phyloP scores from a whole-genome alignment of 1,139 yeast genomes.

The Trichomonascaceae sp. region DNA sequence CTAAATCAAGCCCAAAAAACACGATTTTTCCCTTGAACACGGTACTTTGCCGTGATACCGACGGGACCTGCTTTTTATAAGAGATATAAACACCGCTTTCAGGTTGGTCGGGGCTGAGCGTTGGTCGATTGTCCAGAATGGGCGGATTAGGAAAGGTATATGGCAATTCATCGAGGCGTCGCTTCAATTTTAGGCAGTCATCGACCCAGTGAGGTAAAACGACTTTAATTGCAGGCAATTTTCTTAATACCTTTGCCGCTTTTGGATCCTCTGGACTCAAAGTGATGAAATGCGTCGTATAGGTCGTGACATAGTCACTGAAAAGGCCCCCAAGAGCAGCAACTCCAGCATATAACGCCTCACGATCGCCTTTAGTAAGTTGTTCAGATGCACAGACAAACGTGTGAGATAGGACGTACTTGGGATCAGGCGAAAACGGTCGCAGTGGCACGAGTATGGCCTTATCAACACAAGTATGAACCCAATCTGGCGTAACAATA shows the following conservation, averaged over 20 bases:
- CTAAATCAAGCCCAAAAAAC: constrained; percentile 31
- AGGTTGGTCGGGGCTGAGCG: not conserved
- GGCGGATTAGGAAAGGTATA: constrained; percentile 40
- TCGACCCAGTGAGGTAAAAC: constrained; percentile 70
- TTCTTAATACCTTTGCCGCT: constrained; percentile 40
- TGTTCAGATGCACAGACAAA: constrained; percentile 54
- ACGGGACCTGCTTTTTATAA: not conserved
- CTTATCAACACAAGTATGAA: constrained; percentile 43
- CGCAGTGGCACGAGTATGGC: constrained; percentile 42
- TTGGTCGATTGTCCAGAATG: constrained; percentile 9
- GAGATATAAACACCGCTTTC: constrained; percentile 5
- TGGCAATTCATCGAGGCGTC: constrained; percentile 46
- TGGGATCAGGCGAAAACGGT: constrained; percentile 64
- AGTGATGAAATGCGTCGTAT: constrained; percentile 68
- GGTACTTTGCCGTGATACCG: constrained; percentile 8
- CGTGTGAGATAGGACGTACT: constrained; percentile 54
- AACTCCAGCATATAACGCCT: constrained; percentile 60
- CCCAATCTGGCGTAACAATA: constrained; percentile 62
- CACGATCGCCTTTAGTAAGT: constrained; percentile 54
- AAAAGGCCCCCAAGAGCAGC: constrained; percentile 71
- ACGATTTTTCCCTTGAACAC: constrained; percentile 30
- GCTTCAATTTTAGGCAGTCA: constrained; percentile 54
- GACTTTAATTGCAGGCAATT: constrained; percentile 43
- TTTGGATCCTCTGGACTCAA: constrained; percentile 7
- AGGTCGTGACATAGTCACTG: constrained; percentile 55